These are phyloP conservation scores for Xylaria sp. DNA, from an alignment of 2,329 filamentous ascomycete species.

Conservation along the genomic window DNA sequence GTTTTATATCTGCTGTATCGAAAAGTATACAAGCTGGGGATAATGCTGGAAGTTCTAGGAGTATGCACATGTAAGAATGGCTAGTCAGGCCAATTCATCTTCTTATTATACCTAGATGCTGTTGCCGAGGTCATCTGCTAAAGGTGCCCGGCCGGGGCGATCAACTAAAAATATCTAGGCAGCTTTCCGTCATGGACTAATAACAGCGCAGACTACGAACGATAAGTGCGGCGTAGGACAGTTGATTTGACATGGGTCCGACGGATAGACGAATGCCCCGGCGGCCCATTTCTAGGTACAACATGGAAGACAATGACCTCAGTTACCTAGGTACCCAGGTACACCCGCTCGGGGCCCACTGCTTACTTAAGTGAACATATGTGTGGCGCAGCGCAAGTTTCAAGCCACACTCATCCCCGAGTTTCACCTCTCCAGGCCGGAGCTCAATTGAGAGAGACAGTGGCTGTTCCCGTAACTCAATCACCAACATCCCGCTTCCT, in stretches of 20 bases:
- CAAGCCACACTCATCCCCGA: conserved; percentile 21
- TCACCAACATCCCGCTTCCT: conserved; percentile 25
- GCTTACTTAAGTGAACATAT: not conserved
- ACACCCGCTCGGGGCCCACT: not conserved
- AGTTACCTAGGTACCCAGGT: no score
- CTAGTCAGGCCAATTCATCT: not conserved
- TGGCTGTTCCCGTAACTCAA: conserved; percentile 1
- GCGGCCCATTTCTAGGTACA: no score
- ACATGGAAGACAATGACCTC: no score
- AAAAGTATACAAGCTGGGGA: not conserved
- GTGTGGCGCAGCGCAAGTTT: conserved; percentile 22
- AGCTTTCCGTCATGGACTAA: not conserved
- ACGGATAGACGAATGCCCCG: no score
- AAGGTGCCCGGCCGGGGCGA: not conserved
- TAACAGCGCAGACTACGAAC: not conserved
- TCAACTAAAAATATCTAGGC: not conserved
- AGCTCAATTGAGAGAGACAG: conserved; percentile 22
- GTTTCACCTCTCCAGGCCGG: conserved; percentile 4
- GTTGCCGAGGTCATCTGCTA: not conserved
- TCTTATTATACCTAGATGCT: not conserved
- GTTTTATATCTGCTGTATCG: conserved; percentile 8
- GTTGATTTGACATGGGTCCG: no score
- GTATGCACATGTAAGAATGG: not conserved
- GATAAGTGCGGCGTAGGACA: no score
- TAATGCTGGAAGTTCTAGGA: not conserved